phyloP scores from a whole-genome alignment of 2,329 filamentous ascomycete species.

The Fusarium decemcellulare region DNA sequence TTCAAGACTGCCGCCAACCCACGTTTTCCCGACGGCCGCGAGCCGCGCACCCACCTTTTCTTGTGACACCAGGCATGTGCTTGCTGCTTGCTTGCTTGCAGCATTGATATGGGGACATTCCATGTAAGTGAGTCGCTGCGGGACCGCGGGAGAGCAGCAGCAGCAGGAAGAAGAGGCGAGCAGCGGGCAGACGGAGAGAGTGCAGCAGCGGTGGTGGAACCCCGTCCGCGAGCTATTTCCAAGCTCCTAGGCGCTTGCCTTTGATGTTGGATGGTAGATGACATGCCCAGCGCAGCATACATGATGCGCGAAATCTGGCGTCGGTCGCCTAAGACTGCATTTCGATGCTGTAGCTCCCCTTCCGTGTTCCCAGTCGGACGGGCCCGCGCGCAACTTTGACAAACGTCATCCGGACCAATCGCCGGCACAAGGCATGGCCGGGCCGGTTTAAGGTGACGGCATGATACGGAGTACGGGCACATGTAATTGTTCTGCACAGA shows the following conservation, averaged over 20 bases:
- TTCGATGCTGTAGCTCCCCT: conserved; percentile 25
- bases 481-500: background rate
- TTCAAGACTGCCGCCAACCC: conserved; percentile 32
- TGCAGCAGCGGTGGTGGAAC: conserved; percentile 24
- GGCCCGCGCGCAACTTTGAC: conserved; percentile 33
- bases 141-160: conserved; percentile 8
- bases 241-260: background rate
- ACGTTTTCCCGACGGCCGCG: conserved; percentile 39
- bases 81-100: conserved; percentile 11
- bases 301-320: conserved; percentile 38
- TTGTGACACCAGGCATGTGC: conserved; percentile 13
- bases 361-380: conserved; percentile 40
- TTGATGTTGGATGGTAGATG: background rate
- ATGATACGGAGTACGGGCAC: conserved; percentile 6
- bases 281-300: conserved; percentile 28
- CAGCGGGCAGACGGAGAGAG: conserved; percentile 3
- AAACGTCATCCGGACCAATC: conserved; percentile 39
- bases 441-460: conserved; percentile 32
- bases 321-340: conserved; percentile 16
- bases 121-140: conserved; percentile 26
- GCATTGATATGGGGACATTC: conserved; percentile 25
- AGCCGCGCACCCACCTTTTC: conserved; percentile 29
- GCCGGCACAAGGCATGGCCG: conserved; percentile 30
- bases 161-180: conserved; percentile 7
- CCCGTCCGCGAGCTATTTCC: conserved; percentile 8